Evolutionary conservation across 345 rosid genomes (phyloP).

Genomic region (Populus deltoides): DNA sequence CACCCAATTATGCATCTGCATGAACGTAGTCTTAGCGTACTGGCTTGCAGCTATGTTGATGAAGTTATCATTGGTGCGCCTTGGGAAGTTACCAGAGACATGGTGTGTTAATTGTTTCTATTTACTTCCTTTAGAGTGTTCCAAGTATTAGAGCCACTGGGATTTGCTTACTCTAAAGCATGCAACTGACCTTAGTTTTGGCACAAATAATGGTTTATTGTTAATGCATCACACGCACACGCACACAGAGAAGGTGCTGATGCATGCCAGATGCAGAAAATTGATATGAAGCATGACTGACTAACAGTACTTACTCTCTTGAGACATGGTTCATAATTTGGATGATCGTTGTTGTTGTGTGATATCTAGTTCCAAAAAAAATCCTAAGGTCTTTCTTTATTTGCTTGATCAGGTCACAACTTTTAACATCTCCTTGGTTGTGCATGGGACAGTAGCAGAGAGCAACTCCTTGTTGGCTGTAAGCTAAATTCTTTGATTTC

Average conservation of each 20-base stretch:
- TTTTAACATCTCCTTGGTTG: constrained; percentile 76
- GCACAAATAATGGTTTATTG: not conserved
- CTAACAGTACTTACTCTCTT: not conserved
- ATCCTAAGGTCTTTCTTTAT: not conserved
- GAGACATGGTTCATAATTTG: not conserved
- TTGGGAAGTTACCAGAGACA: constrained; percentile 84
- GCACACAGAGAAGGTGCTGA: not conserved
- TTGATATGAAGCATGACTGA: not conserved
- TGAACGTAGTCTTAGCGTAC: constrained; percentile 83
- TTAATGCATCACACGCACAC: not conserved
- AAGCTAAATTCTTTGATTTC: constrained; percentile 20
- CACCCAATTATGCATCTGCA: constrained; percentile 89
- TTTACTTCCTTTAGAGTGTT: not conserved
- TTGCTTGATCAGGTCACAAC: constrained; percentile 58
- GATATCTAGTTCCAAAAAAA: not conserved
- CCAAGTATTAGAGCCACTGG: not conserved
- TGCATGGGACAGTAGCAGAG: constrained; percentile 86
- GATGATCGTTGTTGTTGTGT: not conserved
- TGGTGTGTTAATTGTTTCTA: constrained; percentile 43
- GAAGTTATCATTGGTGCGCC: constrained; percentile 99
- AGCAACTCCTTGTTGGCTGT: constrained; percentile 39
- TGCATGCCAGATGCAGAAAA: not conserved
- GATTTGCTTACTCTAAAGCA: not conserved
- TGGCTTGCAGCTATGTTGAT: constrained; percentile 95
- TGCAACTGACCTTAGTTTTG: not conserved